These are phyloP conservation scores for Oryza meyeriana DNA, from an alignment of 176 grass and related monocot genomes.

Conservation along the genomic window DNA sequence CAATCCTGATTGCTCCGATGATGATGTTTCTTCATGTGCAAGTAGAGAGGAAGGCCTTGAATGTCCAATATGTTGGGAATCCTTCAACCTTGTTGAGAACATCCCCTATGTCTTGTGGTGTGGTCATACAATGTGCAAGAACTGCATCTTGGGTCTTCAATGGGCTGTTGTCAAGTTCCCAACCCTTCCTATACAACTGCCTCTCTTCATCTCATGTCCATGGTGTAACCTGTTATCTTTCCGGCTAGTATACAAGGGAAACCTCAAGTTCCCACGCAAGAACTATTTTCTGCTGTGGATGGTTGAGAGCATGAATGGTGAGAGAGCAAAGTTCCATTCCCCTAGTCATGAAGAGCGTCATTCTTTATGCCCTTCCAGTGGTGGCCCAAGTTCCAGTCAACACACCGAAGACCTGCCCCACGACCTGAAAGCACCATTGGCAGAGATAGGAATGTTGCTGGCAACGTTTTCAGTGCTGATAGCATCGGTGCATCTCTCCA, in stretches of 20 bases:
- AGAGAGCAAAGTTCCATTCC: conserved; percentile 52
- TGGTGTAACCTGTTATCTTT: conserved; percentile 86
- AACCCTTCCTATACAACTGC: conserved; percentile 67
- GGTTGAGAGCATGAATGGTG: conserved; percentile 85
- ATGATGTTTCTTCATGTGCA: conserved; percentile 81
- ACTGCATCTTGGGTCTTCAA: conserved; percentile 76
- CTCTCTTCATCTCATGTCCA: conserved; percentile 83
- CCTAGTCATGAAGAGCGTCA: conserved; percentile 28
- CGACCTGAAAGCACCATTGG: conserved; percentile 1
- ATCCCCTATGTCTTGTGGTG: conserved; percentile 92
- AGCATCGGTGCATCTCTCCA: conserved; percentile 55
- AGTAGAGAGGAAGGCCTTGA: no score
- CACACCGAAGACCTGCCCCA: conserved; percentile 26
- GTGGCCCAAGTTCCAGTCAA: conserved; percentile 37
- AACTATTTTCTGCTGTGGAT: conserved; percentile 97
- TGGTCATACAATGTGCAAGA: conserved; percentile 98
- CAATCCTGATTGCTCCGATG: conserved; percentile 68
- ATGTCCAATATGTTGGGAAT: no score
- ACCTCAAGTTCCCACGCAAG: conserved; percentile 75
- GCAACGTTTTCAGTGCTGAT: conserved; percentile 38
- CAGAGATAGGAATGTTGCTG: conserved; percentile 2
- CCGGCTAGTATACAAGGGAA: conserved; percentile 74
- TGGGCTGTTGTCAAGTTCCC: conserved; percentile 86
- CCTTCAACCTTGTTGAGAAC: conserved; percentile 94
- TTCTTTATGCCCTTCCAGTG: conserved; percentile 25